Conservation (phyloP, 2,329 filamentous ascomycete genomes). For the Alternaria metachromatica region DNA sequence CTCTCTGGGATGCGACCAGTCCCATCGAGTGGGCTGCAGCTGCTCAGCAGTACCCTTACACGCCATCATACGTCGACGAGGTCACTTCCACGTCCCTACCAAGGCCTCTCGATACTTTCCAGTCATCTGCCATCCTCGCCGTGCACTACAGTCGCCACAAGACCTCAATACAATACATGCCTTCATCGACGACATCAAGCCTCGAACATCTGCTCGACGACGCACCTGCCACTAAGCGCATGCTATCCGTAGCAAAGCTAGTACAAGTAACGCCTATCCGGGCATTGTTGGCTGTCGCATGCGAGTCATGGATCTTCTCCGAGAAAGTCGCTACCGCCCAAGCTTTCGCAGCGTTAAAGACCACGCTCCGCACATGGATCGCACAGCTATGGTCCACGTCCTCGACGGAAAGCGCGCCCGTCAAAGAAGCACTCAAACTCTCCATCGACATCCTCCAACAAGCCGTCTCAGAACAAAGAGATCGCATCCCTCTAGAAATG, state of each 20-base stretch:
- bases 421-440: constrained; percentile 34
- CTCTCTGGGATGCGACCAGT: constrained; percentile 47
- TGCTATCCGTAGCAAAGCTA: constrained; percentile 48
- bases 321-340: constrained; percentile 48
- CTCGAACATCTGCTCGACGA: constrained; percentile 36
- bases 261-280: constrained; percentile 49
- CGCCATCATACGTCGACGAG: constrained; percentile 35
- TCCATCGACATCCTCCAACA: constrained; percentile 38
- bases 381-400: constrained; percentile 31
- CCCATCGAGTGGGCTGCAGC: constrained; percentile 31
- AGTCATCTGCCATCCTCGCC: constrained; percentile 48
- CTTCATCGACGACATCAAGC: constrained; percentile 9
- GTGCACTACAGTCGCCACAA: constrained; percentile 38
- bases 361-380: constrained; percentile 48
- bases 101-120: constrained; percentile 39
- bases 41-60: constrained; percentile 25
- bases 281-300: constrained; percentile 52
- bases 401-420: constrained; percentile 15
- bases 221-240: constrained; percentile 31
- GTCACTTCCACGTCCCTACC: constrained; percentile 17
- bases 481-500: constrained; percentile 26
- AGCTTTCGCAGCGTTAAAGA: constrained; percentile 42
- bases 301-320: constrained; percentile 55
- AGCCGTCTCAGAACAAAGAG: constrained; percentile 26
- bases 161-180: constrained; percentile 19